A percentile compares a stretch with the other conserved stretches of the same genome.
These are phyloP conservation scores for Geosmithia morbida DNA, from an alignment of 2,329 filamentous ascomycete genomes.

Conservation along the genomic window DNA sequence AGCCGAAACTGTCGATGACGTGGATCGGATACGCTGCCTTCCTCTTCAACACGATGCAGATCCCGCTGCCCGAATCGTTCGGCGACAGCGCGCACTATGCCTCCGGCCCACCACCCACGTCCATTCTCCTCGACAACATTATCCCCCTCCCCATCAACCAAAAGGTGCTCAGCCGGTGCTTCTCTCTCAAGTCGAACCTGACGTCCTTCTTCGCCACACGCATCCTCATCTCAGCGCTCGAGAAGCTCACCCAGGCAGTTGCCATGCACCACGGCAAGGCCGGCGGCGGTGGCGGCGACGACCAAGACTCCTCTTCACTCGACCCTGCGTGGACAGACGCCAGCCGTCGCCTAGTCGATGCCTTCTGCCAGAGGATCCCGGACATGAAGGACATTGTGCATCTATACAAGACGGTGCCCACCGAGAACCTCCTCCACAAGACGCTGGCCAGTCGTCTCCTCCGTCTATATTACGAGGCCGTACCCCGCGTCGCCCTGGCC, in stretches of 20 bases:
- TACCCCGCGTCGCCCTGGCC: constrained; percentile 65
- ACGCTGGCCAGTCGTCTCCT: constrained; percentile 69
- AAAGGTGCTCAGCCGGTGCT: constrained; percentile 63
- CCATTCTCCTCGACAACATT: constrained; percentile 71
- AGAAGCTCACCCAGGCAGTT: constrained; percentile 57
- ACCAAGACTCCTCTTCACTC: constrained; percentile 39
- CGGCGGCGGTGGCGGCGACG: no score
- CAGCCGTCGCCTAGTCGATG: constrained; percentile 49
- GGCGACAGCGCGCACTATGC: constrained; percentile 47
- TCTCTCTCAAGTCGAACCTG: constrained; percentile 64
- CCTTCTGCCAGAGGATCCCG: constrained; percentile 68
- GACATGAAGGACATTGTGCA: constrained; percentile 68
- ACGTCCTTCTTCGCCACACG: constrained; percentile 75
- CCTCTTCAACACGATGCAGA: constrained; percentile 64
- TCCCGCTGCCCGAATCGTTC: constrained; percentile 59
- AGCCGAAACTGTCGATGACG: constrained; percentile 81
- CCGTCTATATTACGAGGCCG: constrained; percentile 69
- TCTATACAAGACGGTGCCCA: constrained; percentile 54
- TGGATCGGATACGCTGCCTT: constrained; percentile 94
- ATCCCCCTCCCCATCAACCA: constrained; percentile 71
- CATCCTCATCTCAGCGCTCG: constrained; percentile 62
- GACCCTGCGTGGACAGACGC: constrained; percentile 51
- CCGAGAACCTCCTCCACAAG: constrained; percentile 58
- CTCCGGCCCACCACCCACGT: constrained; percentile 62
- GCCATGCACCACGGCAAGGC: constrained; percentile 35